These are phyloP conservation scores for Saccharomycopsis sp. DNA, from an alignment of 805 yeast species.

Conservation along the genomic window DNA sequence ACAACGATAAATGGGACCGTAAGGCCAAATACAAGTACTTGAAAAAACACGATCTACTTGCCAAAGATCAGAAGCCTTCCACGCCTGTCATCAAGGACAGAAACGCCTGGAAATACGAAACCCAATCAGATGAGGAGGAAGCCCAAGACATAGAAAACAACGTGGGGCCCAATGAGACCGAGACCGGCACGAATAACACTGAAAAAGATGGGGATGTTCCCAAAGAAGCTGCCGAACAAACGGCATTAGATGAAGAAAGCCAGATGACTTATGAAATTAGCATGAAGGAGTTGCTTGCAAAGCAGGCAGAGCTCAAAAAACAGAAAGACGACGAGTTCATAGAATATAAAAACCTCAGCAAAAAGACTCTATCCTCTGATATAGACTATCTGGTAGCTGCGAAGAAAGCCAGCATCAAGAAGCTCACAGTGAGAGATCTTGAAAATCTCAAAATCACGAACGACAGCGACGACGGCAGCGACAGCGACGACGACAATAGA, in stretches of 20 bases:
- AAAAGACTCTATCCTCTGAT: constrained; percentile 1
- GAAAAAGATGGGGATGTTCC: not conserved
- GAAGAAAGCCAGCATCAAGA: not conserved
- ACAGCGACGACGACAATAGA: not conserved
- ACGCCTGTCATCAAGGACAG: not conserved
- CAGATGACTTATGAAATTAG: not conserved
- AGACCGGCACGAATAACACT: not conserved
- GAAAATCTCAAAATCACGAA: constrained; percentile 5
- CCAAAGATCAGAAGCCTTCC: constrained; percentile 10
- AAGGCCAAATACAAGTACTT: constrained; percentile 37
- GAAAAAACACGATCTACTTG: constrained; percentile 36
- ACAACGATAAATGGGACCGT: constrained; percentile 47
- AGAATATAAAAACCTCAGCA: constrained; percentile 12
- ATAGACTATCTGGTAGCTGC: not conserved
- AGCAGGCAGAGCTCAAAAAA: not conserved
- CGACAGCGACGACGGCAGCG: constrained; percentile 9
- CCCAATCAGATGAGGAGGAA: not conserved
- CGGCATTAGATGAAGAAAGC: not conserved
- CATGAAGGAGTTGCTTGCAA: not conserved
- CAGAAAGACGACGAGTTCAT: constrained; percentile 26
- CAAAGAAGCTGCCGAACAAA: not conserved
- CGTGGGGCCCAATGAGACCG: not conserved
- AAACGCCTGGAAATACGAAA: constrained; percentile 1
- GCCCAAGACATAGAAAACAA: constrained; percentile 5
- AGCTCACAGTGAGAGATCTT: constrained; percentile 10